These are phyloP conservation scores for Plasmodium ovale DNA, from an alignment of 169 alveolate species.

Conservation along the genomic window DNA sequence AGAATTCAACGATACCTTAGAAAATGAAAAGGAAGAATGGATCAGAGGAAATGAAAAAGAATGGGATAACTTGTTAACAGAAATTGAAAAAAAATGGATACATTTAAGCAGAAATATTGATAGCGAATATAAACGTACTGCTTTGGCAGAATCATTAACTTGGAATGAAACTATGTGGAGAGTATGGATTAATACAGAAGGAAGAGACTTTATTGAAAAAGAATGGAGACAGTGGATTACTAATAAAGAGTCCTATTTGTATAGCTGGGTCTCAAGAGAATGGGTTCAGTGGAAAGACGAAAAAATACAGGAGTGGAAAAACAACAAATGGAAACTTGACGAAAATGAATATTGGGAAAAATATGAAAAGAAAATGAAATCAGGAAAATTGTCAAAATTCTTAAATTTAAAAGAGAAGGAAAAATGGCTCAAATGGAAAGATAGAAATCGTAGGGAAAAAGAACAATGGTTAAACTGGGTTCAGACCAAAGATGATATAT, in stretches of 20 bases:
- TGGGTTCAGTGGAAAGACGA: conserved; percentile 20
- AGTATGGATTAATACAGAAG: conserved; percentile 33
- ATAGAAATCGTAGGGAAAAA: not conserved
- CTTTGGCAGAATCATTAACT: not conserved
- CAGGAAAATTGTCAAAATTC: not conserved
- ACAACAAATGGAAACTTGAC: conserved; percentile 11
- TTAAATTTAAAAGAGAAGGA: not conserved
- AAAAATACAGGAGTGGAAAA: not conserved
- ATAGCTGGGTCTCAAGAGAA: conserved; percentile 14
- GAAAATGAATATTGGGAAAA: conserved; percentile 20
- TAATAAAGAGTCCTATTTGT: conserved; percentile 12
- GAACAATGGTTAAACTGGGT: conserved; percentile 19
- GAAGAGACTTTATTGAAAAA: conserved; percentile 18
- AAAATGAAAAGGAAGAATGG: conserved; percentile 11
- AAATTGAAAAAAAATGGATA: conserved; percentile 15
- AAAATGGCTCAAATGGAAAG: conserved; percentile 15
- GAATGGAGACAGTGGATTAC: conserved; percentile 13
- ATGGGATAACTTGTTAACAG: conserved; percentile 7
- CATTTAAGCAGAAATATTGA: not conserved
- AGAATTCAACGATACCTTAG: not conserved
- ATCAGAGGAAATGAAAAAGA: conserved; percentile 6
- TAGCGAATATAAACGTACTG: not conserved
- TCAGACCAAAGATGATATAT: not conserved
- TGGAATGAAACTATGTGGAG: conserved; percentile 9
- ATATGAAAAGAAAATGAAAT: too few relatives aligned